Evolutionary conservation across 1,139 yeast genomes (phyloP), one percentile per base, ranked within the genome.

Genomic region (Trichomonascaceae sp.): DNA sequence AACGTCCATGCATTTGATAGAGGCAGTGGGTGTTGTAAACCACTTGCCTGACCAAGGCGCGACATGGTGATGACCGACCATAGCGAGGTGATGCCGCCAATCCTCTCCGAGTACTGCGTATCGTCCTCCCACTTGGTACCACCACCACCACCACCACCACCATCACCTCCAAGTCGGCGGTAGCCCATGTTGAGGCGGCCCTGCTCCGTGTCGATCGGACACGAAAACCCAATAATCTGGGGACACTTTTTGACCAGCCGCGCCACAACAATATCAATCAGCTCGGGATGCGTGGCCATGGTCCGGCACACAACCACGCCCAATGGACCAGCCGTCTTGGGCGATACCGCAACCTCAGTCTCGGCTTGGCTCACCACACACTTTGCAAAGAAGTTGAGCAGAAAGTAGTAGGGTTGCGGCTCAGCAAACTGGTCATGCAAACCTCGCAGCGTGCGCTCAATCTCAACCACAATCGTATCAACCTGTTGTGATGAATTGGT

Each of bases 191-290:
- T 64, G 8, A 56, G 44, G 36, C 95, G 64, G 4, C 95, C 96
- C 45, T 78, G 79, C 45, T 77, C 95, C 0, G 95, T 80, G 37
- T 77, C 84, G 22, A 79, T 71, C 1, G 67, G 42, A 47, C 92
- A 75, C 1, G 80, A 64, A 52, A 67, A 85, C 0, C 98, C 98
- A 31, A 92, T 75, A 16, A 87, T 69, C 38, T 70, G 71, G 0
- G 98, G 97, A 48, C 98, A 89, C 49, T 87, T 84, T 52, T 87
- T 87, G 26, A 84, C 79, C 48, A 89, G 71, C 44, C 97, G 67
- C 0, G 97, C 93, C 46, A 75, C 58, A 26, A 89, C 54, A 35
- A 68, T 71, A 37, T 78, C 78, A 28, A 70, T 67, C 36, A 89
- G 64, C 14, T 77, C 85, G 0, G 84, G 78, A 46, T 71, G 76